These are phyloP conservation scores for Coprinopsis marcescibilis DNA, from an alignment of 768 basidiomycete species.

Conservation along the genomic window DNA sequence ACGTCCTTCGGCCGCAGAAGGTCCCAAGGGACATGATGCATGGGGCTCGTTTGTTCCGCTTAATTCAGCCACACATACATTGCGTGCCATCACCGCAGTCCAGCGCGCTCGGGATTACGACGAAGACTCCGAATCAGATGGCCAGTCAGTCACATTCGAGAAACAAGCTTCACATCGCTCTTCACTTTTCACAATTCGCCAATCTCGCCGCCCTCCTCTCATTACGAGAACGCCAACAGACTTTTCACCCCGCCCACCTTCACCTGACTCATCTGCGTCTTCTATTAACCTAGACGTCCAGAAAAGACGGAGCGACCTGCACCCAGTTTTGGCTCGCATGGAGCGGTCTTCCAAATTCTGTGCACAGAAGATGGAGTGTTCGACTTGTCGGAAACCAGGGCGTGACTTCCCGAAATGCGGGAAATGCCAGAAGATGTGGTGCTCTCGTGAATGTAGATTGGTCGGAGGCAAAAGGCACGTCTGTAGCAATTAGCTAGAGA, in stretches of 20 bases:
- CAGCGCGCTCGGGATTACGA: not conserved
- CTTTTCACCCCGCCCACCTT: slow-evolving; percentile 17
- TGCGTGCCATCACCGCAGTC: slow-evolving; percentile 1
- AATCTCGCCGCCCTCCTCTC: not conserved
- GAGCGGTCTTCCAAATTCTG: slow-evolving; percentile 51
- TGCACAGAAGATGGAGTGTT: slow-evolving; percentile 32
- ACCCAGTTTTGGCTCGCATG: slow-evolving; percentile 45
- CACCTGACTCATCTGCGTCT: slow-evolving; percentile 11
- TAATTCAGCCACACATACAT: not conserved
- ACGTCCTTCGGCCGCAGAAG: not conserved
- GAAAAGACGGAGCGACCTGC: slow-evolving; percentile 18
- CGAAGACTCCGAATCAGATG: not conserved
- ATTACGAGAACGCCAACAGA: slow-evolving; percentile 8
- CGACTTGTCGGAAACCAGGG: slow-evolving; percentile 48
- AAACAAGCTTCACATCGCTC: not conserved
- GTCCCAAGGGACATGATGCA: not conserved
- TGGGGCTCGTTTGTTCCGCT: slow-evolving; percentile 10
- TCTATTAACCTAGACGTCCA: slow-evolving; percentile 13
- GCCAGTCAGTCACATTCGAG: not conserved
- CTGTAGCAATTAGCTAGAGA: slow-evolving; percentile 21
- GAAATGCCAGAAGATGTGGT: slow-evolving; percentile 57
- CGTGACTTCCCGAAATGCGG: slow-evolving; percentile 57
- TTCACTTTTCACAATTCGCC: not conserved
- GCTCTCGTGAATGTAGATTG: slow-evolving; percentile 56
- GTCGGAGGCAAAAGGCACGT: slow-evolving; percentile 46